Percentiles rank a stretch among this genome's conserved stretches.
phyloP scores from a whole-genome alignment of 176 grass and related monocot species.

The Oryza nivara region DNA sequence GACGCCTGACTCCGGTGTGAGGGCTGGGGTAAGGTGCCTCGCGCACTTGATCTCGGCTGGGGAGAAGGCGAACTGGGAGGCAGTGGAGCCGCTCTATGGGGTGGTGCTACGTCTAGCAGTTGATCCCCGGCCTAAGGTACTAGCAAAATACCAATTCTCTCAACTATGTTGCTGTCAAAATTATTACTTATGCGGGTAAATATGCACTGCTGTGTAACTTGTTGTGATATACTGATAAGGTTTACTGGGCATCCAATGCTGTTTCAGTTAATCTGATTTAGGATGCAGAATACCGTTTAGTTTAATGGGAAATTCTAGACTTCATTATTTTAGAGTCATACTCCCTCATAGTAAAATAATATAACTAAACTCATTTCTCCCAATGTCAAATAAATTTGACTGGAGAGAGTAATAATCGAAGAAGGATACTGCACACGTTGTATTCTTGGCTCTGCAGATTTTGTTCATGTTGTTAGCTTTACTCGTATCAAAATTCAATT shows the following conservation, averaged over 20 bases:
- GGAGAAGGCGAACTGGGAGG: conserved; percentile 70
- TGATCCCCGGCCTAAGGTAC: conserved; percentile 69
- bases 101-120: conserved; percentile 59
- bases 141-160: background rate
- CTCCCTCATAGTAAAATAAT: too few species aligned
- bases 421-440: background rate
- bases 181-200: background rate
- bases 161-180: background rate
- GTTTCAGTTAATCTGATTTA: background rate
- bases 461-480: background rate
- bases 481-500: background rate
- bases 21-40: conserved; percentile 78
- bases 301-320: background rate
- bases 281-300: background rate
- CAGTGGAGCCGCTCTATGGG: conserved; percentile 52
- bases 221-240: background rate
- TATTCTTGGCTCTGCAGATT: background rate
- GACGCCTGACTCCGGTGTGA: conserved; percentile 58
- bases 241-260: background rate
- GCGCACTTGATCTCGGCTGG: conserved; percentile 66
- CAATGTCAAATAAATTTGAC: too few species aligned
- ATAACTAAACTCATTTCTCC: too few species aligned
- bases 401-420: background rate
- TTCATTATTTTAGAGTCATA: background rate
- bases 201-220: background rate